These are phyloP conservation scores for Chamaenerion angustifolium DNA, from an alignment of 345 rosid genomes.

Conservation along the genomic window DNA sequence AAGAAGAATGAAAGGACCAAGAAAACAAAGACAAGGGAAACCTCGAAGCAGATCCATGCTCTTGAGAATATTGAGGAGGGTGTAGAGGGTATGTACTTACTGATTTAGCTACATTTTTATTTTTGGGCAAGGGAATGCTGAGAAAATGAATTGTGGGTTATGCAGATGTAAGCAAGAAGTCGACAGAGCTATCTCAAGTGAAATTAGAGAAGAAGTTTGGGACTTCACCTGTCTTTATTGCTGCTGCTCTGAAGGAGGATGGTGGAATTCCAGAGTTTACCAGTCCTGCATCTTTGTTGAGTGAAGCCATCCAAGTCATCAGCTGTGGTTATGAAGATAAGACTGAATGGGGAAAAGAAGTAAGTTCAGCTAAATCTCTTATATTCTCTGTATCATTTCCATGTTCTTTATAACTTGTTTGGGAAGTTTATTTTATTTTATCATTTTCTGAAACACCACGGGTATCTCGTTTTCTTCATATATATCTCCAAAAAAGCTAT, in stretches of 20 bases:
- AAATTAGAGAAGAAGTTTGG: conserved; percentile 91
- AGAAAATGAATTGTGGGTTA: conserved; percentile 1
- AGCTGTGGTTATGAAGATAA: conserved; percentile 97
- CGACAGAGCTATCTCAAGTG: conserved; percentile 37
- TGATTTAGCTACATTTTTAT: not conserved
- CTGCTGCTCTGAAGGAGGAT: conserved; percentile 50
- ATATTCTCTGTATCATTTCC: not conserved
- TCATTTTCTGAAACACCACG: too few species aligned
- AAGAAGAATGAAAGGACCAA: conserved; percentile 41
- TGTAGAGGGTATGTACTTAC: conserved; percentile 29
- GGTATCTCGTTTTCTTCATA: too few species aligned
- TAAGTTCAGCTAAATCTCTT: conserved; percentile 16
- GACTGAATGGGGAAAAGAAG: conserved; percentile 99
- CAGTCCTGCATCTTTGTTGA: conserved; percentile 56
- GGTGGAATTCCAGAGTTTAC: conserved; percentile 74
- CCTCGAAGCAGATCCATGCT: conserved; percentile 86
- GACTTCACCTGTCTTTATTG: conserved; percentile 85
- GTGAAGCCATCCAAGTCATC: conserved; percentile 95
- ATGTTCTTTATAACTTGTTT: not conserved
- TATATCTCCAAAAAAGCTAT: too few species aligned
- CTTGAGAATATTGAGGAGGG: conserved; percentile 75
- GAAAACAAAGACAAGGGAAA: conserved; percentile 56
- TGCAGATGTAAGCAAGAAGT: conserved; percentile 35
- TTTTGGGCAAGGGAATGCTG: not conserved
- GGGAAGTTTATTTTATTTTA: too few species aligned